These are phyloP conservation scores for Boechera stricta DNA, from an alignment of 345 rosid species.

Conservation along the genomic window DNA sequence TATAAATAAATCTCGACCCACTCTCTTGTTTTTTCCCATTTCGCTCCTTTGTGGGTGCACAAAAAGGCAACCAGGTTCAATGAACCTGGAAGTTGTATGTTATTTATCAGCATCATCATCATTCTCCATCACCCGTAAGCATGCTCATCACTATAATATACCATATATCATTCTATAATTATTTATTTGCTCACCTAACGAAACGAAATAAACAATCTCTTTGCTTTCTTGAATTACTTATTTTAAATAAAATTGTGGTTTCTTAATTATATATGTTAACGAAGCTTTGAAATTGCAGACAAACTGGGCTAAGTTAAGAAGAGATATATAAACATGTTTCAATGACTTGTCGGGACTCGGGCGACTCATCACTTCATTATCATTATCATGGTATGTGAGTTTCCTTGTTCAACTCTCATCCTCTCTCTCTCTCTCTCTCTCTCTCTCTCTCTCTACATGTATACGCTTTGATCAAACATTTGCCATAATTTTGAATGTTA, in stretches of 20 bases:
- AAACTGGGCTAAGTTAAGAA: slow-evolving; percentile 16
- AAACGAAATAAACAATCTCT: slow-evolving; percentile 9
- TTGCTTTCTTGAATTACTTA: not conserved
- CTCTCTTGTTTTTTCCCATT: slow-evolving; percentile 26
- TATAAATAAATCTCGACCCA: slow-evolving; percentile 34
- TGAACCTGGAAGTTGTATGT: slow-evolving; percentile 38
- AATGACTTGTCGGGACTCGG: slow-evolving; percentile 8
- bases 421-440: slow-evolving; percentile 7
- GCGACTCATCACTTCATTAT: slow-evolving; percentile 12
- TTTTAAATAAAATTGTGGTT: not conserved
- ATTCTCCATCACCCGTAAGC: slow-evolving; percentile 35
- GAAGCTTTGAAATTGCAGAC: slow-evolving; percentile 38
- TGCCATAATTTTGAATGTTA: not conserved
- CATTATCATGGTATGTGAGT: slow-evolving; percentile 19
- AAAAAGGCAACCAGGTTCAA: slow-evolving; percentile 44
- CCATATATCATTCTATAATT: not conserved
- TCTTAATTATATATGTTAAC: not conserved
- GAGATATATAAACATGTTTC: slow-evolving; percentile 7
- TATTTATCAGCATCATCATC: slow-evolving; percentile 26
- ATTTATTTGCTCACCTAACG: slow-evolving; percentile 20
- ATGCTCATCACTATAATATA: slow-evolving; percentile 13
- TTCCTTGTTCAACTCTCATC: not conserved
- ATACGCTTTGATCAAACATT: not conserved
- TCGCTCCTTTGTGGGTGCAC: slow-evolving; percentile 27
- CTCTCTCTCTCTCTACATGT: not conserved